Conservation (phyloP, 1,284 basidiomycete species). For the Ganoderma lucidum region DNA sequence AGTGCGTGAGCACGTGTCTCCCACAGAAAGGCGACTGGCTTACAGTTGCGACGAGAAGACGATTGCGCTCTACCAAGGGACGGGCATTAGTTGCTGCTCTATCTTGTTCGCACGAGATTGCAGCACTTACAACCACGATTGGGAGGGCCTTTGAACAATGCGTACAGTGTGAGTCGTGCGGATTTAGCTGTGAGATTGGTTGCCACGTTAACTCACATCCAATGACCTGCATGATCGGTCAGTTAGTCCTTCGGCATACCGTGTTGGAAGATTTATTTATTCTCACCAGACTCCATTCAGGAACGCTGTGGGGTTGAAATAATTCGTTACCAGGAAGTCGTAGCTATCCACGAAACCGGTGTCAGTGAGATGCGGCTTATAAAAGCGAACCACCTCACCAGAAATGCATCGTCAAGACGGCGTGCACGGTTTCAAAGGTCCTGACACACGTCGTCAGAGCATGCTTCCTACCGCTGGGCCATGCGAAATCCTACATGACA, state of each 20-base stretch:
- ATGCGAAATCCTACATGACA: constrained; percentile 1
- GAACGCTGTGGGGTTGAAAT: background rate
- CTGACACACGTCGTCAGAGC: background rate
- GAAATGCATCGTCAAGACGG: constrained; percentile 8
- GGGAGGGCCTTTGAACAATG: background rate
- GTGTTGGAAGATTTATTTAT: too few species aligned
- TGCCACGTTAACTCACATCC: background rate
- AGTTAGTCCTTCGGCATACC: background rate
- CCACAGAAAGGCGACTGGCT: background rate
- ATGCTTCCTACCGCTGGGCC: background rate
- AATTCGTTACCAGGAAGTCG: constrained; percentile 8
- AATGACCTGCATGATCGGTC: background rate
- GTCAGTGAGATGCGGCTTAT: too few species aligned
- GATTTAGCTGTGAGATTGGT: too few species aligned
- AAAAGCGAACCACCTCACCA: background rate
- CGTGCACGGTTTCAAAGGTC: constrained; percentile 7
- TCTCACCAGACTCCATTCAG: constrained; percentile 1
- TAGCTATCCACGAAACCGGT: background rate
- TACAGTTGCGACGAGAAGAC: constrained; percentile 3
- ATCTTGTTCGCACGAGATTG: background rate
- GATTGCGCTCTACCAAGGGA: background rate
- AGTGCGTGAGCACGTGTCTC: background rate
- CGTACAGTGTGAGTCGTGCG: background rate
- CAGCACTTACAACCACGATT: background rate
- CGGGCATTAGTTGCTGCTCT: background rate